Evolutionary conservation across 2,329 filamentous ascomycete genomes (phyloP), one percentile per base, ranked within the genome.

Genomic region (Laburnicola sp.): DNA sequence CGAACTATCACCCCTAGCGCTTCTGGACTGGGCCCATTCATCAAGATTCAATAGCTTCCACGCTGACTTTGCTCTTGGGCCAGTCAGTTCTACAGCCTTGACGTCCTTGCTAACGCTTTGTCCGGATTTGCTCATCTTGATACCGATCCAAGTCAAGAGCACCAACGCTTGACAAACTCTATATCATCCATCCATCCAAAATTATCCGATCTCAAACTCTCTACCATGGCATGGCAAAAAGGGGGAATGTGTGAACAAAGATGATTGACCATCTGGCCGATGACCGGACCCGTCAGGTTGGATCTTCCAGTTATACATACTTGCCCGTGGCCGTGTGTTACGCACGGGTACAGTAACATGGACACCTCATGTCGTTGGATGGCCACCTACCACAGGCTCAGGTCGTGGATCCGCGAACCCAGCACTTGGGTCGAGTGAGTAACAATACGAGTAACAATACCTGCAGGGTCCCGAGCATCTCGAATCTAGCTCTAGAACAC

Each of bases 61-160:
- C 50, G 53, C 53, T 52, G 27, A n/a, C 30, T 34, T 41, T 34
- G 8, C 32, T 44, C 40, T 35, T 50, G 53, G 53, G 39, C 50
- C 51, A 51, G 35, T 47, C 31, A 49, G n/a, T 27, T 47, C 41
- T 51, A 49, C 48, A 47, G 43, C 37, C 53, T 57, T 56, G 54
- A 56, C 48, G 45, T 42, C 42, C 46, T 38, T 60, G 21, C 51
- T 49, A 50, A 57, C 50, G 56, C 59, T 59, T 40, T 51, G 50
- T 48, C 51, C 45, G 48, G 48, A 25, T 55, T 42, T 58, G 39
- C 6, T 5, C 35, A 6, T 45, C 45, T 38, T 53, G 46, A 52
- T 48, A 50, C 45, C 44, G 30, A 21, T 23, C 8, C 6, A 3
- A 8, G 38, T 48, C 34, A 31, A 26, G 32, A 41, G 21, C 36